A percentile compares a stretch with the other conserved stretches of the same genome.
Conservation (phyloP, 1,139 yeast species). For the Geotrichum restrictum region DNA sequence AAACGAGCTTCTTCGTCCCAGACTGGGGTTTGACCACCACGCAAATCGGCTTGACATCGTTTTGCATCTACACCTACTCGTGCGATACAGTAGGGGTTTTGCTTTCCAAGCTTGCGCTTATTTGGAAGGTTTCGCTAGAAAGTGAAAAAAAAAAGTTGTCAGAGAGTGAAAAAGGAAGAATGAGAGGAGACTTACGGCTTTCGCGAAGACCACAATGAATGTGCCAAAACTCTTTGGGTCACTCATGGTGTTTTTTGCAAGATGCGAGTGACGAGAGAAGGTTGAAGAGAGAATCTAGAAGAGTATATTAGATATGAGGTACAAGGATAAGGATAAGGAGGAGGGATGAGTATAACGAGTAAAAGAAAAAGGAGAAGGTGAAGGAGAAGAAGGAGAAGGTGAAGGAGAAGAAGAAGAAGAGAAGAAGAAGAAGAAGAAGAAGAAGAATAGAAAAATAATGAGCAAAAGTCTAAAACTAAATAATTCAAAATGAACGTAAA, state of each 20-base stretch:
- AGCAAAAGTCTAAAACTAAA: neutral
- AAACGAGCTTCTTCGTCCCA: conserved; percentile 81
- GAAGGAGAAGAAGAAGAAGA: too few species aligned
- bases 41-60: conserved; percentile 63
- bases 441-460: neutral
- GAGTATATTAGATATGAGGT: too few species aligned
- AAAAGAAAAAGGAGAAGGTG: too few species aligned
- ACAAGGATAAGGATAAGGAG: too few species aligned
- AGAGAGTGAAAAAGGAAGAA: neutral
- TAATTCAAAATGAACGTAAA: neutral
- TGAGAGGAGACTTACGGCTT: conserved; percentile 35
- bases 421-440: neutral
- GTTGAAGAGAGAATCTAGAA: too few species aligned
- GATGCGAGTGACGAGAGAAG: neutral
- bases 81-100: conserved; percentile 78
- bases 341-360: too few species aligned
- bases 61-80: conserved; percentile 78
- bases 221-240: conserved; percentile 35
- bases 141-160: neutral
- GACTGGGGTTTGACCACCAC: conserved; percentile 90
- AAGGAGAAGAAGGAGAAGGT: too few species aligned
- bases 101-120: conserved; percentile 77
- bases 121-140: conserved; percentile 62
- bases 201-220: conserved; percentile 39
- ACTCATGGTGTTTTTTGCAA: conserved; percentile 6